Evolutionary conservation across 768 basidiomycete species (phyloP).

Genomic region (Clathrus columnatus): DNA sequence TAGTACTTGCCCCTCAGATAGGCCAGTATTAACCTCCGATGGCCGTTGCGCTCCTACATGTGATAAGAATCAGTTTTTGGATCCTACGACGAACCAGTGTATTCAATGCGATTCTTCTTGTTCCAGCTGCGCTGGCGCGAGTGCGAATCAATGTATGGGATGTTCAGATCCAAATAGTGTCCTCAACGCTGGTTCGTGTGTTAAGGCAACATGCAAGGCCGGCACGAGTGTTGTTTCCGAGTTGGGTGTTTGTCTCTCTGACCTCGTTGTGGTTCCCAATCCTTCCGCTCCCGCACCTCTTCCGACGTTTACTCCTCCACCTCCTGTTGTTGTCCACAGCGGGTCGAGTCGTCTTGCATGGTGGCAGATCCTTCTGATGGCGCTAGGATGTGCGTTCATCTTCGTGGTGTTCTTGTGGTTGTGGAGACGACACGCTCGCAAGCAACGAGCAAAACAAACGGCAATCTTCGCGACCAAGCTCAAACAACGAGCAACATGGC

Average conservation of each 20-base stretch:
- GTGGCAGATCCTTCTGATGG: slow-evolving; percentile 85
- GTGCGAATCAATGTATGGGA: slow-evolving; percentile 59
- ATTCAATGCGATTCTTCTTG: slow-evolving; percentile 68
- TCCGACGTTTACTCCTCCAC: slow-evolving; percentile 49
- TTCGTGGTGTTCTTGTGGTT: slow-evolving; percentile 55
- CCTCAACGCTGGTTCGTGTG: slow-evolving; percentile 58
- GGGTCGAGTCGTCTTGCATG: slow-evolving; percentile 38
- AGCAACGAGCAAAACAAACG: slow-evolving; percentile 59
- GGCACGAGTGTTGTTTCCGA: slow-evolving; percentile 51
- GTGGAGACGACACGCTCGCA: slow-evolving; percentile 64
- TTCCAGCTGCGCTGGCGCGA: slow-evolving; percentile 66
- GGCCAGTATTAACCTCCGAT: slow-evolving; percentile 57
- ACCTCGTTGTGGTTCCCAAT: slow-evolving; percentile 51
- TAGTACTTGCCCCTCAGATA: slow-evolving; percentile 52
- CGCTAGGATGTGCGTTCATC: slow-evolving; percentile 72
- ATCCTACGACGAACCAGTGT: slow-evolving; percentile 53
- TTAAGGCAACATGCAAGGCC: slow-evolving; percentile 49
- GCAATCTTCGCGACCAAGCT: slow-evolving; percentile 54
- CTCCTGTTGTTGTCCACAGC: slow-evolving; percentile 33
- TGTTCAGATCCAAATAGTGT: slow-evolving; percentile 59
- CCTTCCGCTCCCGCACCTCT: slow-evolving; percentile 31
- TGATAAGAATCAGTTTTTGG: slow-evolving; percentile 63
- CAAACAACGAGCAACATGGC: slow-evolving; percentile 43
- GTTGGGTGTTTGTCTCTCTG: slow-evolving; percentile 73
- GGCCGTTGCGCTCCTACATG: slow-evolving; percentile 78